These are phyloP conservation scores for Rosa rugosa DNA, from an alignment of 306 rosid species.

Conservation along the genomic window DNA sequence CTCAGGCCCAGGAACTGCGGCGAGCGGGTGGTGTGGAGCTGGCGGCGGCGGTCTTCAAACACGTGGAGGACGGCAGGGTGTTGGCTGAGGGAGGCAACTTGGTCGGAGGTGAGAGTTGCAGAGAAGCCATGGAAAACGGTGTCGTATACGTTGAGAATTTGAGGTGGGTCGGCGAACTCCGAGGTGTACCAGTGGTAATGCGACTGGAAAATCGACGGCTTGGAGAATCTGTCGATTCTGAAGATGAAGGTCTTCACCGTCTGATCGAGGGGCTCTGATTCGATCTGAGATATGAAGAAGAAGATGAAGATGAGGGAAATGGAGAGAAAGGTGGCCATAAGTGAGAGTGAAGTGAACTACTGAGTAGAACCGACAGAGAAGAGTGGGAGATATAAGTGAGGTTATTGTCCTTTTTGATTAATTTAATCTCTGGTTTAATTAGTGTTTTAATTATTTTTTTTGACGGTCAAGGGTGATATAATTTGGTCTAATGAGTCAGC, in stretches of 20 bases:
- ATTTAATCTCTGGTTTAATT: not conserved
- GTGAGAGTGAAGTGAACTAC: conserved; percentile 15
- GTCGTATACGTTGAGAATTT: conserved; percentile 66
- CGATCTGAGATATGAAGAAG: conserved; percentile 17
- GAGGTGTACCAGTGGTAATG: conserved; percentile 82
- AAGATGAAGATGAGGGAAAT: conserved; percentile 19
- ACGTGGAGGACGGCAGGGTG: conserved; percentile 75
- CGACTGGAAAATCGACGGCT: conserved; percentile 76
- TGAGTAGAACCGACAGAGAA: not conserved
- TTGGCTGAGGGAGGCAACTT: conserved; percentile 33
- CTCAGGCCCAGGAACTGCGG: conserved; percentile 91
- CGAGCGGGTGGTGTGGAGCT: conserved; percentile 91
- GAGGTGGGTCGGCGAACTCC: conserved; percentile 54
- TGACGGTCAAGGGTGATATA: not conserved
- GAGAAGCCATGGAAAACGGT: conserved; percentile 91
- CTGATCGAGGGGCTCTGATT: conserved; percentile 11
- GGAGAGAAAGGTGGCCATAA: conserved; percentile 22
- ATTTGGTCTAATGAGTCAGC: conserved; percentile 27
- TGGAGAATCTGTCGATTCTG: conserved; percentile 52
- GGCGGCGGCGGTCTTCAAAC: conserved; percentile 67
- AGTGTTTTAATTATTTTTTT: not conserved
- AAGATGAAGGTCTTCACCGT: conserved; percentile 61
- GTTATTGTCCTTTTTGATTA: not conserved
- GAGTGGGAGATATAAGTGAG: not conserved
- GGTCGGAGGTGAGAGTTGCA: conserved; percentile 50